Percentiles rank a stretch among this genome's conserved stretches.
These are phyloP conservation scores for Neopestalotiopsis sp. DNA, from an alignment of 2,329 filamentous ascomycete species.

Conservation along the genomic window DNA sequence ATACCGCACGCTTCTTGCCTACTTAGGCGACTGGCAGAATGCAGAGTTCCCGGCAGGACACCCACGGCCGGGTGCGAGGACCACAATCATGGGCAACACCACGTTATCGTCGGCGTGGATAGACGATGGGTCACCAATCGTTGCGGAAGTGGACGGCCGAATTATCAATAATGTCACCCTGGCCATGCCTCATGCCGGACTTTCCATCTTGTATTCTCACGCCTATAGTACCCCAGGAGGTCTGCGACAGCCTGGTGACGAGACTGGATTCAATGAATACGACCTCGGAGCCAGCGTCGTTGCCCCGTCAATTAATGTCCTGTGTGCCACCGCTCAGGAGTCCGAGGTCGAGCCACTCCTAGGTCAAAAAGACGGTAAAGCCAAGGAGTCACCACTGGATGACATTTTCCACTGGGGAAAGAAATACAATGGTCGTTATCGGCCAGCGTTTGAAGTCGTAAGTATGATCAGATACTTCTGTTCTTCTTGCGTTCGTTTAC, in stretches of 20 bases:
- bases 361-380: background rate
- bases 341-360: constrained; percentile 5
- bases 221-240: background rate
- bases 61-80: background rate
- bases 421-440: constrained; percentile 7
- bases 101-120: constrained; percentile 6
- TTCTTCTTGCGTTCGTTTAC: no score
- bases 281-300: constrained; percentile 2
- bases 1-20: constrained; percentile 1
- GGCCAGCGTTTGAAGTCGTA: constrained; percentile 3
- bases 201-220: constrained; percentile 4
- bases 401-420: constrained; percentile 5
- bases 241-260: background rate
- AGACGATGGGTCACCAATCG: background rate
- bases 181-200: constrained; percentile 11
- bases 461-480: background rate
- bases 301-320: constrained; percentile 6
- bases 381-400: background rate
- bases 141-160: constrained; percentile 1
- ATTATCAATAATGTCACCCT: constrained; percentile 15
- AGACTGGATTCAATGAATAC: background rate
- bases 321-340: constrained; percentile 1
- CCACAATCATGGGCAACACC: constrained; percentile 3
- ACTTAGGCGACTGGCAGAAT: background rate
- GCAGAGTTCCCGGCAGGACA: background rate